phyloP scores from a whole-genome alignment of 78 protist species.

The Monocercomonoides exilis region DNA sequence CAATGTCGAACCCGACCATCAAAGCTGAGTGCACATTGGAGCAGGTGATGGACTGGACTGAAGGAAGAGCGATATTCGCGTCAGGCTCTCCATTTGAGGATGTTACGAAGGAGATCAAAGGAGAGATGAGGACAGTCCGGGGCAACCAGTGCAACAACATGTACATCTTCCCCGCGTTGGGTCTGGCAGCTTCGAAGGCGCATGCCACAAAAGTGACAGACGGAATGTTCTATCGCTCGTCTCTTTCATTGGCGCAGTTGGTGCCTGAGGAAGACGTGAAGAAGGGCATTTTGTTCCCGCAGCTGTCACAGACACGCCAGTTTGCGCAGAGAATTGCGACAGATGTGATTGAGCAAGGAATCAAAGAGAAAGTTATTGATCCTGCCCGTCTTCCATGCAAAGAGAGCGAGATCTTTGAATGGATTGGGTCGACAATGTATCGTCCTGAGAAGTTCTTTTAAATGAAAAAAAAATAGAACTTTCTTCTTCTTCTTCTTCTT shows the following conservation, averaged over 20 bases:
- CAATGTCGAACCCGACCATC: conserved; percentile 79
- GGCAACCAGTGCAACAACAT: conserved; percentile 67
- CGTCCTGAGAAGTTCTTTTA: background rate
- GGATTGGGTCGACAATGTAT: background rate
- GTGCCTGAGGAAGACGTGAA: conserved; percentile 34
- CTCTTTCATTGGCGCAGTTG: conserved; percentile 48
- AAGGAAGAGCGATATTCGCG: conserved; percentile 73
- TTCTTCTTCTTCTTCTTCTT: too few relatives aligned
- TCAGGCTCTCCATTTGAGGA: conserved; percentile 77
- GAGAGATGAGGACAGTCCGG: too few relatives aligned
- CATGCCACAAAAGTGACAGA: conserved; percentile 57
- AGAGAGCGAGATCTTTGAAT: background rate
- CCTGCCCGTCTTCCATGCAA: background rate
- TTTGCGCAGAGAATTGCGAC: conserved; percentile 49
- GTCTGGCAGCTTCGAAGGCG: conserved; percentile 56
- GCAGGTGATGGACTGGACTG: conserved; percentile 64
- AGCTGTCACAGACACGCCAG: conserved; percentile 37
- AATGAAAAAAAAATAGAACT: too few relatives aligned
- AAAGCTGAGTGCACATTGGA: conserved; percentile 82
- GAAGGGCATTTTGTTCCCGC: conserved; percentile 40
- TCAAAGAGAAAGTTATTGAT: conserved; percentile 11
- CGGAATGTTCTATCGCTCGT: conserved; percentile 55
- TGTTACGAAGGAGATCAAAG: conserved; percentile 10
- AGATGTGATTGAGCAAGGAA: conserved; percentile 35
- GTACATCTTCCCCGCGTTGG: conserved; percentile 89